Conservation (phyloP, 176 grass and related monocot species). For the Raddia guianensis region DNA sequence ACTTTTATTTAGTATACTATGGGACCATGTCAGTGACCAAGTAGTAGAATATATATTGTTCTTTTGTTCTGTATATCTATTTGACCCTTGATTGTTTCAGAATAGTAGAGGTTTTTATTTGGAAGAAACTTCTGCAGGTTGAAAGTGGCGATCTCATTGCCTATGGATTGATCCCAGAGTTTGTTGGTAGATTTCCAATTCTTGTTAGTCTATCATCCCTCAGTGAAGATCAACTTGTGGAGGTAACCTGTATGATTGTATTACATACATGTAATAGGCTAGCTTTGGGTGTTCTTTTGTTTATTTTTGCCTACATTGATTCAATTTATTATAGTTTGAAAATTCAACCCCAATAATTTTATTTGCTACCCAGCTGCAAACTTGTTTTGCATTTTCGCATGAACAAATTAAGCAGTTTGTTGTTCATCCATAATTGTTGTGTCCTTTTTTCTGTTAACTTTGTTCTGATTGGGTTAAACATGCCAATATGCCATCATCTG, state of each 20-base stretch:
- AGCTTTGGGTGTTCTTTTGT: not conserved
- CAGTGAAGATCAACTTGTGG: constrained; percentile 72
- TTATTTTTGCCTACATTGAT: not conserved
- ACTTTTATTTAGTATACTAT: not conserved
- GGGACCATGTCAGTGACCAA: not conserved
- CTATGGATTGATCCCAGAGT: constrained; percentile 76
- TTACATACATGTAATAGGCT: not conserved
- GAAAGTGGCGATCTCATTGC: constrained; percentile 75
- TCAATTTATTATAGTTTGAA: constrained; percentile 15
- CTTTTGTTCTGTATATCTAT: not conserved
- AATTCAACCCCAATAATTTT: not conserved
- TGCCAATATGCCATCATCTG: not conserved
- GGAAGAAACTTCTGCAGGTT: constrained; percentile 52
- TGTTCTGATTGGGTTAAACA: not conserved
- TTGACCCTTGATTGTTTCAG: constrained; percentile 14
- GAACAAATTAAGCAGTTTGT: not conserved
- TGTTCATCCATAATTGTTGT: constrained; percentile 13
- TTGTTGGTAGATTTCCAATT: constrained; percentile 80
- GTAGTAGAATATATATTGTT: not conserved
- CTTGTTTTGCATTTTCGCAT: constrained; percentile 18
- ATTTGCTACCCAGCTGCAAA: not conserved
- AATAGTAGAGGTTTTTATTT: constrained; percentile 11
- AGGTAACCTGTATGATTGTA: constrained; percentile 46
- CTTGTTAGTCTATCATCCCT: constrained; percentile 74
- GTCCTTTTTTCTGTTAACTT: not conserved